Evolutionary conservation across 73 alveolate genomes (phyloP), one percentile per base, ranked within the genome.

Genomic region (Paramecium caudatum): DNA sequence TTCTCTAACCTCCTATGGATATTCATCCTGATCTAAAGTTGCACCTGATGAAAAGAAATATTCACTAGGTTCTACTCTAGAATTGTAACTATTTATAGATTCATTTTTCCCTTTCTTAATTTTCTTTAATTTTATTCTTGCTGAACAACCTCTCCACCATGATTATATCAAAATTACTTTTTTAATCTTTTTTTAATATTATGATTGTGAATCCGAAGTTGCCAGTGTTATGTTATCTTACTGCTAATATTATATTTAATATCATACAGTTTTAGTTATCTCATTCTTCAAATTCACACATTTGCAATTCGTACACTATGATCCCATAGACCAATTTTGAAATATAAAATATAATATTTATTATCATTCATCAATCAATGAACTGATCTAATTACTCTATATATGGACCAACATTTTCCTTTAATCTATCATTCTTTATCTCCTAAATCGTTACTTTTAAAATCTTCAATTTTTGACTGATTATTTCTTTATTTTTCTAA

Each of bases 11-110:
- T 55, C 80, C n/a, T 55, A 10, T 5, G 80, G 80, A 55, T 5
- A 55, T 55, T 55, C 80, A 55, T 55, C 80, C 7, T 55, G 80
- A 55, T 23, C 30, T 43, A 55, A 55, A 23, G 80, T 55, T 27
- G 30, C 80, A 23, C 80, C 80, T 27, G 80, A 55, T 43, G 80
- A 55, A 55, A 55, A 55, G 80, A 55, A 55, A 55, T 27, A 55
- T 43, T 55, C 80, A 43, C 45, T 55, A 21, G 80, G 46, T 27
- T 55, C 80, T 43, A 55, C n/a, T 55, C n/a, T 55, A 55, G 80
- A 55, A 55, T 55, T 55, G n/a, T 55, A 55, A 55, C 80, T 55
- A 55, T 55, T 55, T 27, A 55, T 27, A 55, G 80, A 27, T 55
- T 55, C 80, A 27, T 23, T 37, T 55, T 55, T 55, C 80, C 30